Base-by-base conservation (phyloP, 208 protist species). In the Leptomonas pyrrhocoris region DNA sequence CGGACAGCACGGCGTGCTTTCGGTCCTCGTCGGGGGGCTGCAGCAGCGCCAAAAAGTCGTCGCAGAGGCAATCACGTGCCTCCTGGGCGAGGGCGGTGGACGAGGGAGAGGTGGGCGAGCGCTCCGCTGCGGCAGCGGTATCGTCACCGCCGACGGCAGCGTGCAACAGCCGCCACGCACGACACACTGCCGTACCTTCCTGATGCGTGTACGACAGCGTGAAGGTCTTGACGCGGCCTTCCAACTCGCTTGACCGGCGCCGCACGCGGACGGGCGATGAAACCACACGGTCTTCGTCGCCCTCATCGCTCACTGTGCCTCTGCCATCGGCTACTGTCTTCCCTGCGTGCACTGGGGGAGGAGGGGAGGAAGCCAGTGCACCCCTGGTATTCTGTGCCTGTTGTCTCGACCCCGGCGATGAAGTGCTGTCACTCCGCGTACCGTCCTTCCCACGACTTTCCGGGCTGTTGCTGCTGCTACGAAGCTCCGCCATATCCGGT, bases 121-220 rank as follows among this genome's bases (percentile, higher is more conserved):
- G 40, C 18, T 54, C 46, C 27, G 27, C 66, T 8, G 21, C 23
- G 40, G 38, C 65, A 34, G 16, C 25, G 36, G 16, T n/a, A 31
- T 45, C 55, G 13, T 56, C 65, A 40, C 30, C 40, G 48, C 30
- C 34, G 13, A 68, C 30, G 19, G 57, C 23, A 18, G 42, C 27
- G 55, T 91, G 86, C 45, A 95, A 81, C 59, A 93, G 71, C 5
- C 70, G 57, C 88, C 90, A 95, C 19, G 79, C 90, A 16, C 90
- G 81, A 61, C 90, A 95, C 30, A 95, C 71, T 38, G 87, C 68
- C 36, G 69, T 68, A 25, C 87, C 90, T 54, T 95, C 86, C 40
- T 74, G 68, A 73, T 95, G 90, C 1, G 80, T 68, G 59, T 89
- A 81, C 28, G 79, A 81, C 56, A 95, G 73, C 16, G 84, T 54